These are phyloP conservation scores for Primulina tabacum DNA, from an alignment of 257 asterid species.

Conservation along the genomic window DNA sequence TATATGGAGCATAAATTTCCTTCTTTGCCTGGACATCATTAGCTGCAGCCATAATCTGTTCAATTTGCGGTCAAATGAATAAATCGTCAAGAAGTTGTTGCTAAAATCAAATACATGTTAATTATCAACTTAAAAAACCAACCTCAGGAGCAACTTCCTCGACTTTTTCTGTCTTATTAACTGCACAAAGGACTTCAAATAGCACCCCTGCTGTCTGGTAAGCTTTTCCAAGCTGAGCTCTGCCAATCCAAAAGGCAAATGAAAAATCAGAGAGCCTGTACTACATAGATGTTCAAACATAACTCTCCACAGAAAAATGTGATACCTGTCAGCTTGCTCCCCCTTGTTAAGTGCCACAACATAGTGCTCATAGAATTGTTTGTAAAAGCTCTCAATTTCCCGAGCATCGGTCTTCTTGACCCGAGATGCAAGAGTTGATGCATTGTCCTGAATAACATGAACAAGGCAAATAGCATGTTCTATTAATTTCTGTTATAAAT, in stretches of 20 bases:
- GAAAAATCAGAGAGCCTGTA: constrained; percentile 15
- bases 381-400: constrained; percentile 96
- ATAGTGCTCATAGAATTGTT: constrained; percentile 91
- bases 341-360: constrained; percentile 90
- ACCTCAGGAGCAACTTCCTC: constrained; percentile 99
- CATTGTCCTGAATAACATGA: constrained; percentile 60
- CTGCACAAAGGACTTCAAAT: constrained; percentile 98
- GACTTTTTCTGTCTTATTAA: constrained; percentile 84
- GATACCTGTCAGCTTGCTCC: constrained; percentile 89
- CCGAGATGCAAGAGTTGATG: constrained; percentile 74
- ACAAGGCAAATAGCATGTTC: background rate
- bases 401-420: constrained; percentile 93
- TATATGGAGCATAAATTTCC: constrained; percentile 87
- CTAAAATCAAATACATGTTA: too few species aligned
- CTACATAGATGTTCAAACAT: background rate
- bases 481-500: background rate
- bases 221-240: constrained; percentile 98
- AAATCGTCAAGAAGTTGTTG: constrained; percentile 13
- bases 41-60: constrained; percentile 96
- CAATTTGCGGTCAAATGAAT: constrained; percentile 21
- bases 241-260: constrained; percentile 28
- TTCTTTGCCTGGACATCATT: constrained; percentile 94
- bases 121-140: constrained; percentile 23
- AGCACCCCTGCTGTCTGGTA: constrained; percentile 98
- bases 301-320: constrained; percentile 9